Evolutionary conservation across 2,329 filamentous ascomycete genomes (phyloP), one percentile per base, ranked within the genome.

Genomic region (Exophiala xenobiotica): DNA sequence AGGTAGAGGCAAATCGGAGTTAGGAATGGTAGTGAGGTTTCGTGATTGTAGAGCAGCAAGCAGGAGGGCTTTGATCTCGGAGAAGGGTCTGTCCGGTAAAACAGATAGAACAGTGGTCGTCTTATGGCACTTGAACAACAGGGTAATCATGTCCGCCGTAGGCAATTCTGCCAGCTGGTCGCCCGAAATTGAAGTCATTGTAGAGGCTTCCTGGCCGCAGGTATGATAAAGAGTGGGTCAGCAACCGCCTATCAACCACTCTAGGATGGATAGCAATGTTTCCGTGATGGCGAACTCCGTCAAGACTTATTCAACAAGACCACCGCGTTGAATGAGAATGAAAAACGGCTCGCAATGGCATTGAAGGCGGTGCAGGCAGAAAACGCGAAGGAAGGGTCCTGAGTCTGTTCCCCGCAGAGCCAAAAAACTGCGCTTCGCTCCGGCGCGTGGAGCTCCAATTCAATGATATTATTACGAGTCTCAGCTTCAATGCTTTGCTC

Each of bases 111-210:
- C 81, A 58, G 90, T 75, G 3, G 86, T 90, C 61, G 83, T 80
- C 51, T 82, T 81, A 64, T 86, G 83, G 66, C 87, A 79, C 68
- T 89, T 90, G 71, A 91, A 83, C 53, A 84, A 79, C 49, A 91
- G 72, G 7, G 86, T 88, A 61, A 81, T 75, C 59, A 78, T 73
- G n/a, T 76, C 70, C 38, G 81, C 76, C 41, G 55, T 57, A 19
- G 57, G 60, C 35, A 59, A 40, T 43, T 35, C 35, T 9, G 51
- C 51, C 26, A 61, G 43, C 7, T 46, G 44, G 18, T 52, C 49
- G 6, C 26, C 29, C n/a, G 46, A 39, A 4, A 23, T 20, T 23
- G 29, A 6, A 16, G 42, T 23, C 41, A 50, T 54, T 8, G 31
- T 45, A n/a, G 19, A 40, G 9, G 23, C 38, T 23, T 40, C 18